Percentiles rank a stretch among this genome's conserved stretches.
Evolutionary conservation across 164 flowering plant species (phyloP).

Genomic region (Vitis amurensis): DNA sequence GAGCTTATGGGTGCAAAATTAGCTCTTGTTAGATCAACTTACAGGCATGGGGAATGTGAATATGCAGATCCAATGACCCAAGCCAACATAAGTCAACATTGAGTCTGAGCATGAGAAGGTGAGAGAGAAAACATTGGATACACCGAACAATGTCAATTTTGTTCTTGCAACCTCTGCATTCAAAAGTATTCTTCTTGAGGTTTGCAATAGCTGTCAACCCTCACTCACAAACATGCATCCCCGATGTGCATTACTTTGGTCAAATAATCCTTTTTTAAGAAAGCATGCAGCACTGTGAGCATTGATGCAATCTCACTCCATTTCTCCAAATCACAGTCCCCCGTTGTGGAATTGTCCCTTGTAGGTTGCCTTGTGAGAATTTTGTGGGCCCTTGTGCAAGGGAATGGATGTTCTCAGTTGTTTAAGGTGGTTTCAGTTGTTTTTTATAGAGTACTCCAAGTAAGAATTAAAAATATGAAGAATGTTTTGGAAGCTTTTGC

Average conservation of each 20-base stretch:
- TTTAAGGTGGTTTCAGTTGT: too few relatives aligned
- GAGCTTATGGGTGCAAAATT: slow-evolving; percentile 92
- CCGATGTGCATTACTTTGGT: slow-evolving; percentile 94
- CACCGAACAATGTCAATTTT: slow-evolving; percentile 96
- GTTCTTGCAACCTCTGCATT: slow-evolving; percentile 94
- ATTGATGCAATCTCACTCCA: slow-evolving; percentile 96
- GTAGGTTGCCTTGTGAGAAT: slow-evolving; percentile 98
- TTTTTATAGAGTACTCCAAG: too few relatives aligned
- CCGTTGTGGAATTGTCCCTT: slow-evolving; percentile 98
- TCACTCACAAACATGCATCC: slow-evolving; percentile 91
- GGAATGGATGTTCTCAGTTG: slow-evolving; percentile 83
- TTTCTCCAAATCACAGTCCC: slow-evolving; percentile 97
- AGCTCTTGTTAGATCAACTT: slow-evolving; percentile 96
- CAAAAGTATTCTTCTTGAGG: slow-evolving; percentile 88
- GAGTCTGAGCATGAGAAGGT: neutral
- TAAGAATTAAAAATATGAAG: too few relatives aligned
- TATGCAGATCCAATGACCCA: slow-evolving; percentile 37
- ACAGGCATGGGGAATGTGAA: slow-evolving; percentile 91
- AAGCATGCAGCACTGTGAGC: slow-evolving; percentile 96
- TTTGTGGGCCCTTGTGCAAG: slow-evolving; percentile 97
- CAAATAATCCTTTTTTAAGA: slow-evolving; percentile 83
- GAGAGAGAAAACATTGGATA: neutral
- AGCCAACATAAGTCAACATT: neutral
- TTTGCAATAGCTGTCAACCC: slow-evolving; percentile 96
- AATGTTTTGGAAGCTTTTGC: slow-evolving; percentile 16